Percentiles rank a stretch among this genome's conserved stretches.
phyloP scores from a whole-genome alignment of 2,329 filamentous ascomycete species.

The Cladosporium sp. region DNA sequence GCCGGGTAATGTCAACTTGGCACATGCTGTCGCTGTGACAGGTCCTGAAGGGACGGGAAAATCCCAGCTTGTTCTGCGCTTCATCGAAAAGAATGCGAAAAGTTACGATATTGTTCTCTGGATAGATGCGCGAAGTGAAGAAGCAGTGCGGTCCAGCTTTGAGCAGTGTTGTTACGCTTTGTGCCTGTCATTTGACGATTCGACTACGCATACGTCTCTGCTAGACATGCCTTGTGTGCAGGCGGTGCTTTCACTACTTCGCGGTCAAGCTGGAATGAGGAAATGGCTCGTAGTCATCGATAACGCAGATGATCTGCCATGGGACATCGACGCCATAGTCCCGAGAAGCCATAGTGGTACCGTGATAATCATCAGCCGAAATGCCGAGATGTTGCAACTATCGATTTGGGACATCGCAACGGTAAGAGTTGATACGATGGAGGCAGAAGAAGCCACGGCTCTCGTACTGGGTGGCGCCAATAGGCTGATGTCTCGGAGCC shows the following conservation, averaged over 20 bases:
- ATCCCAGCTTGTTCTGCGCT: too few relatives aligned
- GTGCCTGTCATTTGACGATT: background rate
- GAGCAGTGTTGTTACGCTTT: slow-evolving; percentile 2
- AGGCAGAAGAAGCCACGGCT: background rate
- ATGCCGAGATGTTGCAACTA: background rate
- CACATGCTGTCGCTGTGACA: background rate
- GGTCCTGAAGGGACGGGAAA: background rate
- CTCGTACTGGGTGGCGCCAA: background rate
- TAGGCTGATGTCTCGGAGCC: background rate
- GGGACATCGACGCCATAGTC: background rate
- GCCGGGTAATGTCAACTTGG: background rate
- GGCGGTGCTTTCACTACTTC: background rate
- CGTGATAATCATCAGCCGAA: slow-evolving; percentile 11
- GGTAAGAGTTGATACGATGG: background rate
- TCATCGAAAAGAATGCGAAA: background rate
- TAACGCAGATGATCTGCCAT: background rate
- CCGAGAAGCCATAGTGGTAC: background rate
- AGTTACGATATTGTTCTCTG: background rate
- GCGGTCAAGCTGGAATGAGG: background rate
- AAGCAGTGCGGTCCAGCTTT: background rate
- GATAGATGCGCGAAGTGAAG: background rate
- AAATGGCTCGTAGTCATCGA: slow-evolving; percentile 9
- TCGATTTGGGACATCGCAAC: background rate
- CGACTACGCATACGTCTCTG: background rate
- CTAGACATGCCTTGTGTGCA: background rate